Base-by-base conservation (phyloP, 345 rosid species). In the Mallotus nudiflorus region DNA sequence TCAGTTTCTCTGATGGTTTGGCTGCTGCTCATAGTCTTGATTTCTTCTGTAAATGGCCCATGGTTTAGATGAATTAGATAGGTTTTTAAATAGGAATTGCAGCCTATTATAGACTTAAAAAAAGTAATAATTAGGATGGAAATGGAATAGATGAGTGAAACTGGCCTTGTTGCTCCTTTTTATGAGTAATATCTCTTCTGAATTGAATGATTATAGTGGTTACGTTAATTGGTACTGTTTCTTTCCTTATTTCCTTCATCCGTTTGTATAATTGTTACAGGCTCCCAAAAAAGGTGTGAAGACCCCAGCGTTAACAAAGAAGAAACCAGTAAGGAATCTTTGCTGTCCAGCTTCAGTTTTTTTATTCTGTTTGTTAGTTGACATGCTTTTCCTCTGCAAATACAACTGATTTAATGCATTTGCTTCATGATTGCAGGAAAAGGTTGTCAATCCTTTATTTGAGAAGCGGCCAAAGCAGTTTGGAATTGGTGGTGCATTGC, bases 381-480 rank as follows among this genome's bases (percentile, higher is more conserved):
- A 52, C 22, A 31, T 7, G 27, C 3, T 24, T 28, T 24, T 12
- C 1, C 2, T 29, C 11, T 42, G 60, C 20, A 28, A 29, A 2
- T 68, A n/a, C 2, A 29, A n/a, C 37, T 68, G 2, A 27, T 42
- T 54, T 42, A 0, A 0, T 54, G 19, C n/a, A 16, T 55, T 45
- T 16, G 18, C 31, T 65, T 65, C 12, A 22, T 69, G 9, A 15
- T 37, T 60, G 9, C 48, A 87, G 91, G 93, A 89, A 60, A 91
- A 88, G 86, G 87, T 78, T 4, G 78, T 80, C 3, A 91, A 91
- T 68, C 96, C 91, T 27, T 69, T 91, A 69, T 89, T 93, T 1
- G 96, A 91, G 82, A 93, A 87, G 78, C 80, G 98, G 27, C 88
- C 93, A 0, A 91, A 91, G 87, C 96, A 86, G 73, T 93, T 87